phyloP scores from a whole-genome alignment of 2,329 filamentous ascomycete species.

The Cercospora zeina region DNA sequence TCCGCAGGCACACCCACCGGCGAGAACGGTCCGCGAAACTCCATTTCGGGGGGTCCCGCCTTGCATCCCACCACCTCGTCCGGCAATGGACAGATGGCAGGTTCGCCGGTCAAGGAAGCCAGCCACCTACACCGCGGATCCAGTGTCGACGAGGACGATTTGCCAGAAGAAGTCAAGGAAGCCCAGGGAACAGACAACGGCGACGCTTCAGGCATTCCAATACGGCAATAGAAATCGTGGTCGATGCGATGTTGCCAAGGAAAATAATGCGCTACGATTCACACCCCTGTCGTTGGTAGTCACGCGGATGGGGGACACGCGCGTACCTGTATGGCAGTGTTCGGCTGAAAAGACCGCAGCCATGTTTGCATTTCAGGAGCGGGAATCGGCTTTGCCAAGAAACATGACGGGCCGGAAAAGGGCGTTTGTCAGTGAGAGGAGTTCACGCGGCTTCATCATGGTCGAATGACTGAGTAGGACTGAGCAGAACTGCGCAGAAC shows the following conservation, averaged over 20 bases:
- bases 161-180: slow-evolving; percentile 12
- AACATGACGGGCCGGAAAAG: neutral
- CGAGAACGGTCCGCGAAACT: slow-evolving; percentile 27
- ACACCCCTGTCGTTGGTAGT: neutral
- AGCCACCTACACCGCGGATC: slow-evolving; percentile 83
- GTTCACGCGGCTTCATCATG: neutral
- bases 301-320: neutral
- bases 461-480: neutral
- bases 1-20: slow-evolving; percentile 23
- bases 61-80: slow-evolving; percentile 48
- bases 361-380: neutral
- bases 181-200: slow-evolving; percentile 1
- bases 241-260: neutral
- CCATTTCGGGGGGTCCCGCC: slow-evolving; percentile 30
- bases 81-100: slow-evolving; percentile 56
- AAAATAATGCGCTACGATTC: neutral
- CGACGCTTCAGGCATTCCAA: slow-evolving; percentile 1
- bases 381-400: neutral
- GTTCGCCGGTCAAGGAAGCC: slow-evolving; percentile 86
- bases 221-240: slow-evolving; percentile 8
- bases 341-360: neutral
- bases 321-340: neutral
- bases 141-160: slow-evolving; percentile 62
- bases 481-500: neutral
- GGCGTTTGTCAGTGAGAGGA: neutral